Percentiles rank a stretch among this genome's conserved stretches.
Evolutionary conservation across 208 protist species (phyloP).

Genomic region (Kentomonas sorsogonicus): DNA sequence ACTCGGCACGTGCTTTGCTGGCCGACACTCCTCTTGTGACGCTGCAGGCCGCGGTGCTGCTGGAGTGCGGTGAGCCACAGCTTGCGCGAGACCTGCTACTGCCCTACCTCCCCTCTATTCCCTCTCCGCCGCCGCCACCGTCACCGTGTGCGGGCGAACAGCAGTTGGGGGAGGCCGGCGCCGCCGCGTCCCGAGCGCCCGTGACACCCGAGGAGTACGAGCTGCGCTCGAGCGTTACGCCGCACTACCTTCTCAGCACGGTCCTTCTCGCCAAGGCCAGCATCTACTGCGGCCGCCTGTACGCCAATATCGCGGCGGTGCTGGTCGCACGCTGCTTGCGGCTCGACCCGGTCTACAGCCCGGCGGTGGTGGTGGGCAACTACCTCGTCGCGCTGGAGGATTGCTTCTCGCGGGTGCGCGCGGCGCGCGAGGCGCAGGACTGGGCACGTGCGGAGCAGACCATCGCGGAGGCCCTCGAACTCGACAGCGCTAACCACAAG

Average conservation of each 20-base stretch:
- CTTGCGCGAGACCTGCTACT: slow-evolving; percentile 52
- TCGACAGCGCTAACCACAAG: slow-evolving; percentile 41
- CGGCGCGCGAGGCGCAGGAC: slow-evolving; percentile 19
- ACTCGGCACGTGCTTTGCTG: slow-evolving; percentile 15
- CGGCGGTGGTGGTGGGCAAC: slow-evolving; percentile 55
- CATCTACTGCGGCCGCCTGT: slow-evolving; percentile 59
- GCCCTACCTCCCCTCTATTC: slow-evolving; percentile 61
- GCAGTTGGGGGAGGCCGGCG: slow-evolving; percentile 16
- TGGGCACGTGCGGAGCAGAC: slow-evolving; percentile 28
- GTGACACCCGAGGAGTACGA: slow-evolving; percentile 26
- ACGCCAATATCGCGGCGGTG: slow-evolving; percentile 67
- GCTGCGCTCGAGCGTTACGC: slow-evolving; percentile 34
- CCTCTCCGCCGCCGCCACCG: slow-evolving; percentile 20
- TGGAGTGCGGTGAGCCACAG: slow-evolving; percentile 42
- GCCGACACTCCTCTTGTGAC: slow-evolving; percentile 49
- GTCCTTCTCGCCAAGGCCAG: slow-evolving; percentile 75
- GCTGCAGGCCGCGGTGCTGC: slow-evolving; percentile 48
- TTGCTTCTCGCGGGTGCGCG: slow-evolving; percentile 24
- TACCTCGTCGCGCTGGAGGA: slow-evolving; percentile 68
- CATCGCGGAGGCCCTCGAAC: slow-evolving; percentile 32
- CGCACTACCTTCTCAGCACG: slow-evolving; percentile 60
- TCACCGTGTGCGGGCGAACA: background rate
- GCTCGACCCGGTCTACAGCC: slow-evolving; percentile 40
- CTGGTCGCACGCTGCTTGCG: slow-evolving; percentile 60
- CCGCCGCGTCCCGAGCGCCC: too few relatives aligned